Percentiles rank a stretch among this genome's conserved stretches.
These are phyloP conservation scores for Alternaria triticimaculans DNA, from an alignment of 2,329 filamentous ascomycete species.

Conservation along the genomic window DNA sequence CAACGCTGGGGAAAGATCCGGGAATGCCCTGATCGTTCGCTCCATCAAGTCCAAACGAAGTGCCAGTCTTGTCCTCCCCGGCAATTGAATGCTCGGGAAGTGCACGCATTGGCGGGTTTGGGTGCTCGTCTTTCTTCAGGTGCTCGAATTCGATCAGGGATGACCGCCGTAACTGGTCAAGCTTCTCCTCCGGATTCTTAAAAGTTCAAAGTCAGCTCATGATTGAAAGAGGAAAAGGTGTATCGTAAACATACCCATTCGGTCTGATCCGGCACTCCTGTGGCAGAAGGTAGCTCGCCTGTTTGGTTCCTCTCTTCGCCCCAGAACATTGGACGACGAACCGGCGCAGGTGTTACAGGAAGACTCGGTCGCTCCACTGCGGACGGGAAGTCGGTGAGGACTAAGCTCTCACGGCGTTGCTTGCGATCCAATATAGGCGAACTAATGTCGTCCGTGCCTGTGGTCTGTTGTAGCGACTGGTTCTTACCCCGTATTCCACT, in stretches of 20 bases:
- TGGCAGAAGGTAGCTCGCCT: conserved; percentile 72
- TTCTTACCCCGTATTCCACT: conserved; percentile 63
- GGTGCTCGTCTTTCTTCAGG: conserved; percentile 42
- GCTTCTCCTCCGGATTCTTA: conserved; percentile 56
- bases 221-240: conserved; percentile 41
- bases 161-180: conserved; percentile 55
- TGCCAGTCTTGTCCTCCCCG: not conserved
- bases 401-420: conserved; percentile 63
- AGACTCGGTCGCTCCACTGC: conserved; percentile 83
- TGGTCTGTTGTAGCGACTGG: conserved; percentile 46
- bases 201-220: conserved; percentile 36
- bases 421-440: conserved; percentile 43
- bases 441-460: conserved; percentile 35
- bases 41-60: conserved; percentile 1
- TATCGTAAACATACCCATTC: conserved; percentile 84
- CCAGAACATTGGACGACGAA: conserved; percentile 73
- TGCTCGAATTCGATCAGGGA: conserved; percentile 54
- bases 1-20: not conserved
- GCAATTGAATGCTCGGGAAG: conserved; percentile 47
- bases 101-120: conserved; percentile 39
- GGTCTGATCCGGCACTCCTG: conserved; percentile 83
- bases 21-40: not conserved
- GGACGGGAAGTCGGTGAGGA: conserved; percentile 85
- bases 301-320: conserved; percentile 63
- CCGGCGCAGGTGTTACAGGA: conserved; percentile 86